Evolutionary conservation across 140 eudicot genomes (phyloP), one percentile per base, ranked within the genome.

Genomic region (Ambrosia hybrid): DNA sequence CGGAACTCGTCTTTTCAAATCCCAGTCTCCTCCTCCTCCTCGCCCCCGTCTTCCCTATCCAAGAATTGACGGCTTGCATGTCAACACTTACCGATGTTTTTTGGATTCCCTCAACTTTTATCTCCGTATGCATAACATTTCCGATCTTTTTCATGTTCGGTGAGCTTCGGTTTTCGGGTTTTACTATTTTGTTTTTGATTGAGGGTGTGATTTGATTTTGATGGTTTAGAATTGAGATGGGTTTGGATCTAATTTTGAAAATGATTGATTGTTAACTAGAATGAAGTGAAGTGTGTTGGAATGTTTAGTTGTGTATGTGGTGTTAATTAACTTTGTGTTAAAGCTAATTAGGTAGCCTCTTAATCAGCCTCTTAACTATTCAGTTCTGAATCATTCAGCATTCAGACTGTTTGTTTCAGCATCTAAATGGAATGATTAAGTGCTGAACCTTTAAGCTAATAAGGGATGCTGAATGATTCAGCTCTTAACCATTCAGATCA

Each of bases 71-170:
- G 89, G 89, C 3, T 71, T 81, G 8, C 89, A 85, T 72, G 67
- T 82, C 43, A 57, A 45, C 11, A 85, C 82, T 9, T 85, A 85
- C 15, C 78, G 64, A 0, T 43, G 67, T 3, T 85, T 85, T 73
- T 34, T 85, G 17, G 87, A 85, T 6, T 61, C 82, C 68, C 36
- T 85, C 13, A 67, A 71, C 34, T 75, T 71, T 38, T 81, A 81
- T 64, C 84, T 85, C 48, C 39, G 43, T 13, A 78, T 67, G 76
- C 62, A 67, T 65, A 73, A 85, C 15, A 61, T 85, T 9, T 67
- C 87, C 36, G 82, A 75, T 65, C 75, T 85, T 57, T 85, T 85
- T 62, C 89, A 85, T 69, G 65, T 85, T 34, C 51, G 90, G 89
- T 82, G 13, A 14, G 34, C 57, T 65, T 68, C 33, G 9, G 9